These are phyloP conservation scores for Tetradesmus lagerheimii DNA, from an alignment of 139 green algal genomes.

Conservation along the genomic window DNA sequence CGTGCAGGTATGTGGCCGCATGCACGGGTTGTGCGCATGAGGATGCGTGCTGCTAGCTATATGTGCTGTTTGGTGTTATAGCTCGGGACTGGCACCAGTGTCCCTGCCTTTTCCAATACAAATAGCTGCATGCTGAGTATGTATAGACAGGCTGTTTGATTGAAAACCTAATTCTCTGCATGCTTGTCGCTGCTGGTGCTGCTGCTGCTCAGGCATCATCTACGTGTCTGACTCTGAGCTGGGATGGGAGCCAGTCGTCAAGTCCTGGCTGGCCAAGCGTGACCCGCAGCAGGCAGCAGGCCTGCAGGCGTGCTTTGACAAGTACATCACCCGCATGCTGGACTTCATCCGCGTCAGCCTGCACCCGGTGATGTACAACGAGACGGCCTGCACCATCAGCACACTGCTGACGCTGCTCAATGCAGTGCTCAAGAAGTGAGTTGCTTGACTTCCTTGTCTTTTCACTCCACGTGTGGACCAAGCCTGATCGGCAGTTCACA, in stretches of 20 bases:
- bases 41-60: too few relatives aligned
- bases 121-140: too few relatives aligned
- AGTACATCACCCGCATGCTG: constrained; percentile 85
- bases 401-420: constrained; percentile 85
- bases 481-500: too few relatives aligned
- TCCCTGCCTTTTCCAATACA: too few relatives aligned
- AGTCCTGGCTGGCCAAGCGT: constrained; percentile 75
- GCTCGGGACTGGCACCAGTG: too few relatives aligned
- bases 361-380: constrained; percentile 89
- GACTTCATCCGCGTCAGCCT: constrained; percentile 82
- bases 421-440: constrained; percentile 38
- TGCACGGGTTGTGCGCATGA: too few relatives aligned
- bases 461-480: neutral
- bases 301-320: constrained; percentile 85
- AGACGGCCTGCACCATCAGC: constrained; percentile 84
- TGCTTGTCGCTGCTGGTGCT: neutral
- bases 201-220: constrained; percentile 85
- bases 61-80: too few relatives aligned
- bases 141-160: too few relatives aligned
- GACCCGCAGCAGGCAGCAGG: constrained; percentile 63
- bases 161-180: too few relatives aligned
- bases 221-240: constrained; percentile 94
- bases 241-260: constrained; percentile 89
- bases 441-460: neutral
- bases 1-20: constrained; percentile 64